phyloP scores from a whole-genome alignment of 345 rosid genomes.

The Populus euphratica region DNA sequence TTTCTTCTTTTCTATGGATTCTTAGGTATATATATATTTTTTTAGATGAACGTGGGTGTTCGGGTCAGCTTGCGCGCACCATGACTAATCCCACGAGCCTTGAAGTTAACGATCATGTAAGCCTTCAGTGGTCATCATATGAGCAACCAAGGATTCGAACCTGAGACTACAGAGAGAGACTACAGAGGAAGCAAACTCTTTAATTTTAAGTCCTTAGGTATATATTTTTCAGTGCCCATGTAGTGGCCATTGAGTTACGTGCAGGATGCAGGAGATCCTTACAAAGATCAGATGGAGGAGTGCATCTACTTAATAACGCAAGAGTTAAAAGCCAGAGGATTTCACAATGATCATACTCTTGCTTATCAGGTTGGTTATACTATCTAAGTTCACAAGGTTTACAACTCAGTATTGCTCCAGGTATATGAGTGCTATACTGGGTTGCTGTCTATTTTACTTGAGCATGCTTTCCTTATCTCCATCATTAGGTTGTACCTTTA shows the following conservation, averaged over 20 bases:
- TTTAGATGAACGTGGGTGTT: no score
- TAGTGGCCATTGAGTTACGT: slow-evolving; percentile 87
- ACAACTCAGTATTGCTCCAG: not conserved
- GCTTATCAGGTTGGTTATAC: slow-evolving; percentile 76
- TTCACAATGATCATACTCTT: slow-evolving; percentile 60
- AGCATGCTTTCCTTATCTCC: not conserved
- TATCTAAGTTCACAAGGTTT: not conserved
- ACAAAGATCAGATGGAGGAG: slow-evolving; percentile 94
- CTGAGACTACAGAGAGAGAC: no score
- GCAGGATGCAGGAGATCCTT: slow-evolving; percentile 83
- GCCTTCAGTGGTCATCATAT: no score
- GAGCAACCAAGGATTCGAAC: no score
- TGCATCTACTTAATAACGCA: slow-evolving; percentile 79
- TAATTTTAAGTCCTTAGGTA: no score
- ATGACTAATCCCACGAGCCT: no score
- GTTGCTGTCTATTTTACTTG: not conserved
- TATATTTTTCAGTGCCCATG: slow-evolving; percentile 98
- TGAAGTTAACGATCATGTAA: no score
- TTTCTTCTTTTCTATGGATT: slow-evolving; percentile 12
- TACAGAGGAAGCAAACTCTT: no score
- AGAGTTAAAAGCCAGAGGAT: slow-evolving; percentile 76
- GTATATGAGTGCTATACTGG: not conserved
- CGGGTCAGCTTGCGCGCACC: no score
- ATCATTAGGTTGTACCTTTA: not conserved
- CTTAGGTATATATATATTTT: no score